These are phyloP conservation scores for Exobasidium cylindrosporum DNA, from an alignment of 1,284 basidiomycete species.

Conservation along the genomic window DNA sequence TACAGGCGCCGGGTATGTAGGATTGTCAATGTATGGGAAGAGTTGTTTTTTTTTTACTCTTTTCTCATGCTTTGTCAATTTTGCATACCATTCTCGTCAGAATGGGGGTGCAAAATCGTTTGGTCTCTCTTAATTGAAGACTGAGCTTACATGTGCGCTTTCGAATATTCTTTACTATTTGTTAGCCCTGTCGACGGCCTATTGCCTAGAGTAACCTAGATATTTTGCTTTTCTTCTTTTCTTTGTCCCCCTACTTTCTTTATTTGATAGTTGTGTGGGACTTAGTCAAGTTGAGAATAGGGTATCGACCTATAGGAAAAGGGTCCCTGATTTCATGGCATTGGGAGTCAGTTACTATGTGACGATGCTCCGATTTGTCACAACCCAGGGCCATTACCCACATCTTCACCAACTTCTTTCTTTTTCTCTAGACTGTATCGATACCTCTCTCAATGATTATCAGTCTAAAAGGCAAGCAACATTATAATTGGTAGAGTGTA, in stretches of 20 bases:
- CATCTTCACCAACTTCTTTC: not conserved
- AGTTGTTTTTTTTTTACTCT: too few species aligned
- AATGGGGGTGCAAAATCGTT: conserved; percentile 12
- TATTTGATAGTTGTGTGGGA: conserved; percentile 14
- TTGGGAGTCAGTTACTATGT: conserved; percentile 1
- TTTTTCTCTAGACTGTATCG: not conserved
- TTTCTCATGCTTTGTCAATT: not conserved
- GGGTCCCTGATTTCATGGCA: conserved; percentile 15
- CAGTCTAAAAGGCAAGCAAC: not conserved
- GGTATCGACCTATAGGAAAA: not conserved
- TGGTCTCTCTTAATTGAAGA: not conserved
- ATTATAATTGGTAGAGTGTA: not conserved
- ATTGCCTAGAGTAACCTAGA: conserved; percentile 7
- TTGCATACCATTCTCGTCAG: not conserved
- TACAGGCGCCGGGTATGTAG: not conserved
- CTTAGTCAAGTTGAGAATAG: not conserved
- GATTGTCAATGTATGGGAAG: too few species aligned
- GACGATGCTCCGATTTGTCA: conserved; percentile 1
- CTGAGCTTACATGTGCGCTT: conserved; percentile 13
- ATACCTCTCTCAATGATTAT: not conserved
- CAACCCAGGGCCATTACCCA: conserved; percentile 10
- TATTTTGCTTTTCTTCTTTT: not conserved
- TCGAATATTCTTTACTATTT: conserved; percentile 8
- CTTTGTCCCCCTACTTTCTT: conserved; percentile 27
- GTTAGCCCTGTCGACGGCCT: conserved; percentile 10